Conservation (phyloP, 208 protist species). For the Trypanosoma conorhini region DNA sequence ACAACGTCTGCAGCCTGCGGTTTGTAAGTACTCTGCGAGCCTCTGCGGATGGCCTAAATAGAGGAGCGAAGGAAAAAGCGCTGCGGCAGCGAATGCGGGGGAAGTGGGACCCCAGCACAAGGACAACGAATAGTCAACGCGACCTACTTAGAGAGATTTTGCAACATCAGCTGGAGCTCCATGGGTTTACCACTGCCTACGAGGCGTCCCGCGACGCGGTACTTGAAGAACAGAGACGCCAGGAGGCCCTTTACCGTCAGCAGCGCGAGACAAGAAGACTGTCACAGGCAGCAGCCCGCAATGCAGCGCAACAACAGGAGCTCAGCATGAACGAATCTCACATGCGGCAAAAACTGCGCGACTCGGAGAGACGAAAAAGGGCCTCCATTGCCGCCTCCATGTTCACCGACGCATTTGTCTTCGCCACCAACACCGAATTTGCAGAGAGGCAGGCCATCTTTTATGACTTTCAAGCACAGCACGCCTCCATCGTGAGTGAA, state of each 20-base stretch:
- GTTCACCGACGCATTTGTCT: neutral
- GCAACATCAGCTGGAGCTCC: slow-evolving; percentile 7
- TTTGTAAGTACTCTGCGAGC: slow-evolving; percentile 19
- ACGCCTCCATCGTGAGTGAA: slow-evolving; percentile 11
- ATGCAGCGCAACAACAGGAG: neutral
- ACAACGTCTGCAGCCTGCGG: slow-evolving; percentile 32
- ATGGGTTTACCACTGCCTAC: slow-evolving; percentile 20
- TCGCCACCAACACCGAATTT: slow-evolving; percentile 33
- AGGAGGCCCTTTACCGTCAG: neutral
- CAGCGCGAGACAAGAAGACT: neutral
- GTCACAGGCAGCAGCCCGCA: neutral
- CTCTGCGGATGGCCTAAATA: neutral
- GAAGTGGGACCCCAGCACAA: slow-evolving; percentile 26
- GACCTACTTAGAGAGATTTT: slow-evolving; percentile 18
- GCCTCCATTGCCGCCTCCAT: neutral
- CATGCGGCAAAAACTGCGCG: neutral
- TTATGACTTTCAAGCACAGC: slow-evolving; percentile 19
- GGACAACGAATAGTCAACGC: neutral
- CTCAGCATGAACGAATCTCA: slow-evolving; percentile 10
- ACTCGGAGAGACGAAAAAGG: slow-evolving; percentile 3
- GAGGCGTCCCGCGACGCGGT: neutral
- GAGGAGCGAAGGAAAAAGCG: neutral
- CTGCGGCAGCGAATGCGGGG: neutral
- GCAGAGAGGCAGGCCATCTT: slow-evolving; percentile 30
- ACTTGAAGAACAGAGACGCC: slow-evolving; percentile 6